These are phyloP conservation scores for Boletus coccyginus DNA, from an alignment of 768 basidiomycete genomes.

Conservation along the genomic window DNA sequence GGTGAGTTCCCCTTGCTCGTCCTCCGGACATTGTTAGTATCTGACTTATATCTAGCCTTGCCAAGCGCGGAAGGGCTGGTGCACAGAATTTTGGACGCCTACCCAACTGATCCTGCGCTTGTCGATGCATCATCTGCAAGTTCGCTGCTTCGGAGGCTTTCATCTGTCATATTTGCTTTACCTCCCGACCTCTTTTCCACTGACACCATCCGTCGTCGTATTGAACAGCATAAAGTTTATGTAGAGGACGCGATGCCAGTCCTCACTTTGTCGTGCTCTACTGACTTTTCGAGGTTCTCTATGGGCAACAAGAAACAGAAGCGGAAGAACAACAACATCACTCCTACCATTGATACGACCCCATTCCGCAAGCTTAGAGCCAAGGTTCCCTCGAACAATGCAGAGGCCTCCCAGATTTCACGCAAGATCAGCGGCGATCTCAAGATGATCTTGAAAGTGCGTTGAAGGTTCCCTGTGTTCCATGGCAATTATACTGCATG, in stretches of 20 bases:
- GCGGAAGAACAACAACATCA: slow-evolving; percentile 12
- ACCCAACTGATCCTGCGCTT: slow-evolving; percentile 27
- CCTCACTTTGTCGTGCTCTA: slow-evolving; percentile 14
- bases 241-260: slow-evolving; percentile 24
- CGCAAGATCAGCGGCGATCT: slow-evolving; percentile 23
- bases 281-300: slow-evolving; percentile 9
- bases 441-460: slow-evolving; percentile 30
- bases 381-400: slow-evolving; percentile 23
- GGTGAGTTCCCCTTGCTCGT: slow-evolving; percentile 9
- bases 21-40: neutral
- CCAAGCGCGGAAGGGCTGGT: slow-evolving; percentile 13
- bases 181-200: slow-evolving; percentile 16
- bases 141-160: slow-evolving; percentile 27
- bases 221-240: slow-evolving; percentile 21
- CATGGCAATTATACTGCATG: neutral
- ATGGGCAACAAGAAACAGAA: slow-evolving; percentile 27
- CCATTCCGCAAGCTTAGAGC: slow-evolving; percentile 32
- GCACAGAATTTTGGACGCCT: slow-evolving; percentile 31
- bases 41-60: slow-evolving; percentile 11
- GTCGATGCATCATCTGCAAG: slow-evolving; percentile 20
- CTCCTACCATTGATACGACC: slow-evolving; percentile 20
- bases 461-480: neutral
- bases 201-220: neutral
- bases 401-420: slow-evolving; percentile 16
- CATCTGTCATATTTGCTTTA: slow-evolving; percentile 23